phyloP scores from a whole-genome alignment of 2,329 filamentous ascomycete species.

The Ascochyta rabiei region DNA sequence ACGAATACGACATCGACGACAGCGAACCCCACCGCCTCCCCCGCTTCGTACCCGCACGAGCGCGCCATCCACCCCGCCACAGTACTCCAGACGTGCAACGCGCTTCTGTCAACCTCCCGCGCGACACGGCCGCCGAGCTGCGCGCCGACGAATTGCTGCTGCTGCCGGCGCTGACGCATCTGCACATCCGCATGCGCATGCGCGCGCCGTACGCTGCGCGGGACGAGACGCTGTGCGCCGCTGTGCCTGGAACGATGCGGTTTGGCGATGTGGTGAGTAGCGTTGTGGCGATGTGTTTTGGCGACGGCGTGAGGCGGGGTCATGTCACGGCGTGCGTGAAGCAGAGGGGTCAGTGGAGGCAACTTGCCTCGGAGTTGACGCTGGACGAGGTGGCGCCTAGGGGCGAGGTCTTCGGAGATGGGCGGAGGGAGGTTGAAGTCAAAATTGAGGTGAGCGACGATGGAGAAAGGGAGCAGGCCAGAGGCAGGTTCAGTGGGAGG shows the following conservation, averaged over 20 bases:
- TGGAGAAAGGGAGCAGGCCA: background rate
- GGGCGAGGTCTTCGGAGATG: background rate
- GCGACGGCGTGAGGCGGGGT: background rate
- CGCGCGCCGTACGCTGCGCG: background rate
- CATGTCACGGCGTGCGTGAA: background rate
- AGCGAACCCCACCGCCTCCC: background rate
- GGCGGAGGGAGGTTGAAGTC: background rate
- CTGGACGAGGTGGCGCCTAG: background rate
- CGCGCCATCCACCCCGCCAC: background rate
- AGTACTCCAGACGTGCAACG: background rate
- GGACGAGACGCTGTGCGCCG: background rate
- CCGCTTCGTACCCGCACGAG: background rate
- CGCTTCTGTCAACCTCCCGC: background rate
- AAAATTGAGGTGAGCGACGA: background rate
- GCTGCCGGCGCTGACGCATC: background rate
- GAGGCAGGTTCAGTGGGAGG: background rate
- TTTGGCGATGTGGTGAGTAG: background rate
- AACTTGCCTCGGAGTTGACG: background rate
- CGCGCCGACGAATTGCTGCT: background rate
- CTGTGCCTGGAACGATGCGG: background rate
- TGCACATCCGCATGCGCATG: background rate
- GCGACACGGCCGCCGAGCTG: background rate
- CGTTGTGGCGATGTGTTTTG: background rate
- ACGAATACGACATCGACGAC: no score
- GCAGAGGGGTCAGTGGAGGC: constrained; percentile 1